phyloP scores from a whole-genome alignment of 495 filamentous ascomycete species.

The Hypoxylon cercidicola region DNA sequence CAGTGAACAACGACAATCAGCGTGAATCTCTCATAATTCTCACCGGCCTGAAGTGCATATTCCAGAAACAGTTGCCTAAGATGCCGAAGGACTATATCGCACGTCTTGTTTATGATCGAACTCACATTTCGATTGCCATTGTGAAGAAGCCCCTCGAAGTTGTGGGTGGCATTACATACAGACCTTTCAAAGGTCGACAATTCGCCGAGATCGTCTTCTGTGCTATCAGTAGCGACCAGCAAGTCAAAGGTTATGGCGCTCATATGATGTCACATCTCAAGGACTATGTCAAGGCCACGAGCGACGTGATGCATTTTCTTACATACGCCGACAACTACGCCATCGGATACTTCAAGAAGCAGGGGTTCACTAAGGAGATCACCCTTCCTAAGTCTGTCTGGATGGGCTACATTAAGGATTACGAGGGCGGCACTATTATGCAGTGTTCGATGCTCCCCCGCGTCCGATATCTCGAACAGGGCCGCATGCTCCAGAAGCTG shows the following conservation, averaged over 20 bases:
- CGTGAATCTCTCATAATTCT: constrained; percentile 92
- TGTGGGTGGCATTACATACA: constrained; percentile 95
- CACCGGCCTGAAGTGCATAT: constrained; percentile 96
- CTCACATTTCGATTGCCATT: constrained; percentile 95
- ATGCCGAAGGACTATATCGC: constrained; percentile 99
- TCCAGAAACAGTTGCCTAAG: constrained; percentile 97
- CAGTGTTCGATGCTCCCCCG: constrained; percentile 97
- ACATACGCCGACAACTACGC: constrained; percentile 99
- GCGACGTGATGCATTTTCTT: constrained; percentile 96
- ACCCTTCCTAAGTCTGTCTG: constrained; percentile 88
- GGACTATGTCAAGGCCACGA: constrained; percentile 98
- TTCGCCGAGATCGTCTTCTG: constrained; percentile 99
- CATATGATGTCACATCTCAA: constrained; percentile 98
- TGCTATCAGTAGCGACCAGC: constrained; percentile 96
- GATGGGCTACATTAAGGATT: constrained; percentile 99
- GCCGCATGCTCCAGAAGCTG: constrained; percentile 96
- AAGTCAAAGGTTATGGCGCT: constrained; percentile 98
- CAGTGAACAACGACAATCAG: constrained; percentile 94
- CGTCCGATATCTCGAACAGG: constrained; percentile 91
- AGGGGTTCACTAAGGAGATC: constrained; percentile 98
- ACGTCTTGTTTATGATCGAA: constrained; percentile 94
- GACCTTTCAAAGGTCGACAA: constrained; percentile 89
- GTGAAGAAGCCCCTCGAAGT: constrained; percentile 96
- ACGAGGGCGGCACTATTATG: constrained; percentile 99
- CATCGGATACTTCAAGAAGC: constrained; percentile 99